Conservation (phyloP, 1,284 basidiomycete species). For the Mixia osmundae region DNA sequence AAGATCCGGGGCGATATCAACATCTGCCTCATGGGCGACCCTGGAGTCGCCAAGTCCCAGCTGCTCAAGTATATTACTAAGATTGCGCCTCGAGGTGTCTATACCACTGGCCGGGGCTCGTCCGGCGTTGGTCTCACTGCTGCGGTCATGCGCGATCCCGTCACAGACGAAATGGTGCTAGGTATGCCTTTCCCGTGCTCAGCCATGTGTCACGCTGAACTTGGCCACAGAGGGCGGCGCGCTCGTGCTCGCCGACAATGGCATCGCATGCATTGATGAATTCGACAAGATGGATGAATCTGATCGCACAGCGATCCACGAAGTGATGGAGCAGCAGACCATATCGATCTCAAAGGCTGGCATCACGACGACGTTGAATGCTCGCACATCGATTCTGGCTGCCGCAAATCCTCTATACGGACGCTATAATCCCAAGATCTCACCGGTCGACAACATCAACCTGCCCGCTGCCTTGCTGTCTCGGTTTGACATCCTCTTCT, state of each 20-base stretch:
- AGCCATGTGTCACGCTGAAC: conserved; percentile 1
- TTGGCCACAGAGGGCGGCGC: conserved; percentile 73
- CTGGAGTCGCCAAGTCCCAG: conserved; percentile 98
- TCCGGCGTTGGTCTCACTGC: conserved; percentile 96
- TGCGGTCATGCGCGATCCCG: conserved; percentile 96
- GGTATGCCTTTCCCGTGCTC: conserved; percentile 32
- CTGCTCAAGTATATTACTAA: conserved; percentile 96
- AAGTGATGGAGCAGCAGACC: conserved; percentile 99
- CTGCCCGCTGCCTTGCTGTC: conserved; percentile 86
- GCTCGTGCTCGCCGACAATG: conserved; percentile 92
- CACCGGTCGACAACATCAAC: conserved; percentile 98
- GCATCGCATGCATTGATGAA: conserved; percentile 98
- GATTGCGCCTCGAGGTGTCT: conserved; percentile 88
- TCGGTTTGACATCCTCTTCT: conserved; percentile 86
- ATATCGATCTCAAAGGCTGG: conserved; percentile 99
- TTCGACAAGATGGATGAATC: conserved; percentile 99
- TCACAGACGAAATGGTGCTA: conserved; percentile 97
- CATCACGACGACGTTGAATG: conserved; percentile 94
- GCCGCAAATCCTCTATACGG: conserved; percentile 97
- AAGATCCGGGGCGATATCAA: conserved; percentile 97
- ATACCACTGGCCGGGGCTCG: conserved; percentile 93
- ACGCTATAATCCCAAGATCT: conserved; percentile 90
- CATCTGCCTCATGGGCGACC: conserved; percentile 96
- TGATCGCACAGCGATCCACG: conserved; percentile 94
- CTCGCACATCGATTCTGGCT: conserved; percentile 91